These are phyloP conservation scores for Alternaria sp. DNA, from an alignment of 2,329 filamentous ascomycete species.

Conservation along the genomic window DNA sequence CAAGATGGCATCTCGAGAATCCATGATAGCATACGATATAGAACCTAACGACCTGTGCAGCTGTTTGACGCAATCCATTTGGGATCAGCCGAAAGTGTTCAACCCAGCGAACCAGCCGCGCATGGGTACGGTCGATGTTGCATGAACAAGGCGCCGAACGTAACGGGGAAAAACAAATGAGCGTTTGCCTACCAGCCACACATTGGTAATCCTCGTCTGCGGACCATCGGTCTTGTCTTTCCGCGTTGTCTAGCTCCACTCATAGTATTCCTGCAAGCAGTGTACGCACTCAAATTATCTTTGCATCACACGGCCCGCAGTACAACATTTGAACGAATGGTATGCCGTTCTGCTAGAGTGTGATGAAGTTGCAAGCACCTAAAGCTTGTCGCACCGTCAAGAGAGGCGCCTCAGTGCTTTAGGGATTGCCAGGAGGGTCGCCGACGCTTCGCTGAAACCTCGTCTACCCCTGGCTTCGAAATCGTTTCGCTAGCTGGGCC, in stretches of 20 bases:
- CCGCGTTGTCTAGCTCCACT: slow-evolving; percentile 2
- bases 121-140: slow-evolving; percentile 1
- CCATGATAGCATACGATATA: background rate
- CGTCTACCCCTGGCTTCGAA: slow-evolving; percentile 10
- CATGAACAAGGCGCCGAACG: slow-evolving; percentile 13
- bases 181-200: slow-evolving; percentile 10
- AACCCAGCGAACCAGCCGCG: slow-evolving; percentile 4
- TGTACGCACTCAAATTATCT: background rate
- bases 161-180: slow-evolving; percentile 18
- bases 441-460: slow-evolving; percentile 7
- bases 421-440: slow-evolving; percentile 6
- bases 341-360: slow-evolving; percentile 9
- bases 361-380: slow-evolving; percentile 1
- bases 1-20: background rate
- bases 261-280: background rate
- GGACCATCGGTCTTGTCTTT: slow-evolving; percentile 6
- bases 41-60: background rate
- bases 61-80: background rate
- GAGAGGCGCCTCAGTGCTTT: background rate
- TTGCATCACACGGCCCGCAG: slow-evolving; percentile 2
- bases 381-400: slow-evolving; percentile 3
- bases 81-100: background rate
- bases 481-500: slow-evolving; percentile 4
- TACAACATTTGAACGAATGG: background rate
- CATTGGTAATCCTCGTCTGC: slow-evolving; percentile 4